Evolutionary conservation across 257 asterid species (phyloP).

Genomic region (Galeopsis tetrahit): DNA sequence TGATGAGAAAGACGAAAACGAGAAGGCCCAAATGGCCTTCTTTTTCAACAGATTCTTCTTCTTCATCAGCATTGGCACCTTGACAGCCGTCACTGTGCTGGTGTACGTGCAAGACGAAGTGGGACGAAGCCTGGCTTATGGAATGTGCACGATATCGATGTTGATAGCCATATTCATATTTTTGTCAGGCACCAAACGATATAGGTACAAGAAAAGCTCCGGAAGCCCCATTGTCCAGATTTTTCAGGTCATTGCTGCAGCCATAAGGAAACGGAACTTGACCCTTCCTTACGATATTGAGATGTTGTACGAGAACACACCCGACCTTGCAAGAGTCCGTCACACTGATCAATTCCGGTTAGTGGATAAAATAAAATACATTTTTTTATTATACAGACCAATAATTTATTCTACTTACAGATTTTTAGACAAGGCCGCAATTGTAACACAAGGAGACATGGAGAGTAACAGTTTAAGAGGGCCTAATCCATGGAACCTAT

Average conservation of each 20-base stretch:
- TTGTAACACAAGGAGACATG: slow-evolving; percentile 69
- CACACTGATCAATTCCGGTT: slow-evolving; percentile 75
- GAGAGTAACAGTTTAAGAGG: slow-evolving; percentile 18
- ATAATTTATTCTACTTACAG: too few species aligned
- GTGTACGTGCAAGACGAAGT: slow-evolving; percentile 86
- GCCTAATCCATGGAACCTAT: slow-evolving; percentile 86
- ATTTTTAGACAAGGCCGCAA: slow-evolving; percentile 85
- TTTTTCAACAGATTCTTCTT: slow-evolving; percentile 93
- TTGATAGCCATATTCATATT: slow-evolving; percentile 55
- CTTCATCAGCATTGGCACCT: slow-evolving; percentile 86
- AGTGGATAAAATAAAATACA: too few species aligned
- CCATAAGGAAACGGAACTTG: slow-evolving; percentile 57
- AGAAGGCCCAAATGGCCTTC: slow-evolving; percentile 76
- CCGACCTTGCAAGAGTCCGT: slow-evolving; percentile 60
- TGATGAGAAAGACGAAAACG: slow-evolving; percentile 82
- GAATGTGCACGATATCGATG: slow-evolving; percentile 76
- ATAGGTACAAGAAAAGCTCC: slow-evolving; percentile 69
- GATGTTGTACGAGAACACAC: slow-evolving; percentile 63
- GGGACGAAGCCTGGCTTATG: slow-evolving; percentile 74
- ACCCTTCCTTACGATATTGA: slow-evolving; percentile 53
- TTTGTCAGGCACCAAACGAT: slow-evolving; percentile 63
- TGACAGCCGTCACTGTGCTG: slow-evolving; percentile 81
- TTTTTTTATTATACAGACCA: too few species aligned
- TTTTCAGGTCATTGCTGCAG: slow-evolving; percentile 72
- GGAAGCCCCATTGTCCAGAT: slow-evolving; percentile 87